Conservation (phyloP, 2,329 filamentous ascomycete species). For the Aspergillus costaricaensis region DNA sequence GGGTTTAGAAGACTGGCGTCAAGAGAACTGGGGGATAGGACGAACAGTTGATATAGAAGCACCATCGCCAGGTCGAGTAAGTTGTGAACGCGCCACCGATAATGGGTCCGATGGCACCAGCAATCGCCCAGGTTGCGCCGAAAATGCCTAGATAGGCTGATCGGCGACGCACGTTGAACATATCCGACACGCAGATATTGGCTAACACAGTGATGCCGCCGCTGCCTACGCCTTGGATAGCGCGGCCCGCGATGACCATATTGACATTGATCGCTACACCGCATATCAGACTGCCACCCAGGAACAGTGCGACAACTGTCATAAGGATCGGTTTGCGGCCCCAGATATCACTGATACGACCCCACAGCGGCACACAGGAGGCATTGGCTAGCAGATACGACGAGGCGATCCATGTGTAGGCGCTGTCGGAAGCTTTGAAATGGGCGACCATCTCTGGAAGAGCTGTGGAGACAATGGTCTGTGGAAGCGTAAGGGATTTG, state of each 20-base stretch:
- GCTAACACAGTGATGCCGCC: slow-evolving; percentile 60
- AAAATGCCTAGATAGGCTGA: slow-evolving; percentile 3
- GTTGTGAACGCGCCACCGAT: slow-evolving; percentile 49
- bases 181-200: slow-evolving; percentile 60
- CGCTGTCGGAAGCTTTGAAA: slow-evolving; percentile 33
- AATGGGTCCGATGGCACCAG: slow-evolving; percentile 40
- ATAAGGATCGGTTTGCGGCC: slow-evolving; percentile 61
- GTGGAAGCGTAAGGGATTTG: background rate
- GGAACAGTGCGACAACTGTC: slow-evolving; percentile 57
- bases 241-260: slow-evolving; percentile 60
- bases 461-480: slow-evolving; percentile 37
- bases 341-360: slow-evolving; percentile 53
- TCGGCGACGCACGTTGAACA: slow-evolving; percentile 53
- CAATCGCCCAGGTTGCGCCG: slow-evolving; percentile 45
- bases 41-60: slow-evolving; percentile 26
- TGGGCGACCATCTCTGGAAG: slow-evolving; percentile 39
- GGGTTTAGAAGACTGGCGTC: background rate
- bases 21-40: background rate
- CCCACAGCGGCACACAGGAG: slow-evolving; percentile 45
- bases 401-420: slow-evolving; percentile 44
- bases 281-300: slow-evolving; percentile 57
- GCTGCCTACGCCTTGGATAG: slow-evolving; percentile 60
- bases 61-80: slow-evolving; percentile 57
- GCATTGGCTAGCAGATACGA: slow-evolving; percentile 40
- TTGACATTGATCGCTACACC: slow-evolving; percentile 55